Evolutionary conservation across 2,329 filamentous ascomycete species (phyloP), one percentile per base, ranked within the genome.

Genomic region (Claviceps sorghi): DNA sequence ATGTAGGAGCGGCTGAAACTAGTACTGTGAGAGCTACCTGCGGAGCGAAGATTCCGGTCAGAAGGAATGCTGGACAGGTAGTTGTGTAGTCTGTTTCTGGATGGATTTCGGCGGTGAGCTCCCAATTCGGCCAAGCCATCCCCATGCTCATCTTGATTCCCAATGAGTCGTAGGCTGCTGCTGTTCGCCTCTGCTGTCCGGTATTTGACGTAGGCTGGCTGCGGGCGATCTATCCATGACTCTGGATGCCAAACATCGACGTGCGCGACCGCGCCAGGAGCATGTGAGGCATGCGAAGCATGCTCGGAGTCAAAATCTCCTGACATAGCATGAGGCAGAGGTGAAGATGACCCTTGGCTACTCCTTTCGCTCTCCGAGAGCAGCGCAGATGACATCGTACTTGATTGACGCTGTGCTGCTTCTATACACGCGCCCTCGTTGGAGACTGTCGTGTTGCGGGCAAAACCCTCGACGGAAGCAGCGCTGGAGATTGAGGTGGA

Each of bases 91-190:
- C 73, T 73, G 9, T 70, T 71, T 42, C 77, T 71, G 0, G 80
- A 83, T 11, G 77, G 71, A 22, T 76, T 72, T 48, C 72, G 68
- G 19, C 73, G 70, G 26, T 79, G 66, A 22, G 74, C 67, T 38
- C 78, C 72, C 48, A 84, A 68, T 53, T 83, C 80, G 5, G 78
- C 76, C 26, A 84, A 69, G 1, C 79, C 79, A 59, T 84, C 81
- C 4, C 80, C 79, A 57, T 83, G 70, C 61, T 84, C 81, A 56
- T 84, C 80, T 54, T 78, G 73, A 55, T 83, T 73, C 21, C 73
- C 72, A 42, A 83, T 69, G 32, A 75, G 68, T 44, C 71, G 73
- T 8, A 63, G 57, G 29, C 67, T 67, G 58, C 69, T 58, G 57
- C 68, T 57, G 30, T 60, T 57, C 44, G 61, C 55, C 52, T 66